Base-by-base conservation (phyloP, 2,329 filamentous ascomycete species). In the Clonostachys sp. region DNA sequence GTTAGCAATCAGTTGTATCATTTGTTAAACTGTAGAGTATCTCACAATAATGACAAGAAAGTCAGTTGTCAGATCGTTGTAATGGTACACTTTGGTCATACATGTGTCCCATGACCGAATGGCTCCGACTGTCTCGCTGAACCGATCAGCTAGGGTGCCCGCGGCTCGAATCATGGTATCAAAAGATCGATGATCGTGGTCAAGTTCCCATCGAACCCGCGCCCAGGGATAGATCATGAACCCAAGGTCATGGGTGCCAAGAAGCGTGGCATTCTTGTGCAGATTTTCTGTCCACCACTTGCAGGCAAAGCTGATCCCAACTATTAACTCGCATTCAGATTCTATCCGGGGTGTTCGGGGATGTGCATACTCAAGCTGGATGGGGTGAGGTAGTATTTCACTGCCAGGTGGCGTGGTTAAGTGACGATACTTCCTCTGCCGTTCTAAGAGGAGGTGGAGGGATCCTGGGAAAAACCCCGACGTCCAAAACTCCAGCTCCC, bases 391-490 rank as follows among this genome's bases (percentile, higher is more conserved):
- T 41, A 45, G 49, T 30, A 30, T 30, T 30, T 30, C 24, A 12
- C 55, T 45, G 36, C 36, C 17, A 12, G 14, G 14, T 18, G n/a
- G 24, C n/a, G 18, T n/a, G 7, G 42, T 16, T 17, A 30, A 33
- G 40, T 39, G 14, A 24, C 38, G 12, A 45, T 46, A 61, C 39
- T 56, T 61, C 36, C 62, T 53, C 41, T 59, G 44, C 12, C 67
- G 48, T 48, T 70, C 61, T 6, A 73, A 56, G 0, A 75, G 58
- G 1, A 67, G 56, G 46, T 73, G 73, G 3, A 75, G 50, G 4
- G 61, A 63, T 0, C 72, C 72, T 0, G 71, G 72, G 46, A 75
- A 75, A 60, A 75, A 75, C 0, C 72, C 72, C 3, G 66, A 72
- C 1, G 71, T 75, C 73, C 72, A 76, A 48, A 74, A 74, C 10